Evolutionary conservation across 106 monocot genomes (phyloP), one percentile per base, ranked within the genome.

Genomic region (Narthecium ossifragum): DNA sequence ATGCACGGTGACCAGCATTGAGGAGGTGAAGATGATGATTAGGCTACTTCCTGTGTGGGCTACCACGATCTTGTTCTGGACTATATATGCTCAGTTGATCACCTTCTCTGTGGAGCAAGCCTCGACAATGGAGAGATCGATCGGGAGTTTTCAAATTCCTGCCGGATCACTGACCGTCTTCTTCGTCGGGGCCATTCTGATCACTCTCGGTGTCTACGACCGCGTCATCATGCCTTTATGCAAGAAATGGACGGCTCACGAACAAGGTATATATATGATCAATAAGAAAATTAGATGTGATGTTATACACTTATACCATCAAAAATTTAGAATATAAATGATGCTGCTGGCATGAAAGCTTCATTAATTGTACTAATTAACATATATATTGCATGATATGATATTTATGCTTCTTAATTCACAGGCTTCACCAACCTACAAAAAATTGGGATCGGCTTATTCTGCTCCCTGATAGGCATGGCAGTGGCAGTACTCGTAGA

Each of bases 71-170:
- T 34, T 90, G 49, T 90, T 90, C 70, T 90, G 90, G 90, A 90
- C 90, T 7, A 71, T 73, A 28, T 90, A 90, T 24, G 90, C 90
- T 7, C 90, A 90, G 70, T 79, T 90, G 90, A 90, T 85, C 51
- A 90, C 90, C 3, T 90, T 90, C 78, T 90, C 90, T 7, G 90
- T 90, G 8, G 85, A 82, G 67, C 90, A 90, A 62, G 90, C 90
- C 2, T 59, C 75, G 17, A 90, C 90, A 12, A 85, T 90, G 85
- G 41, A 73, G 28, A 55, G 85, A 6, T 56, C 66, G 6, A 55
- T 85, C 0, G 78, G 90, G 11, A 36, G 56, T 52, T 88, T 88
- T 59, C 63, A 80, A 28, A 88, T 88, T 51, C 88, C 88, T 0
- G 83, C 88, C 26, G 88, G 83, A 23, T 88, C 88, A 0, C 69